Percentiles rank a stretch among this genome's conserved stretches.
phyloP scores from a whole-genome alignment of 75 land plant species.

The Larix kaempferi region DNA sequence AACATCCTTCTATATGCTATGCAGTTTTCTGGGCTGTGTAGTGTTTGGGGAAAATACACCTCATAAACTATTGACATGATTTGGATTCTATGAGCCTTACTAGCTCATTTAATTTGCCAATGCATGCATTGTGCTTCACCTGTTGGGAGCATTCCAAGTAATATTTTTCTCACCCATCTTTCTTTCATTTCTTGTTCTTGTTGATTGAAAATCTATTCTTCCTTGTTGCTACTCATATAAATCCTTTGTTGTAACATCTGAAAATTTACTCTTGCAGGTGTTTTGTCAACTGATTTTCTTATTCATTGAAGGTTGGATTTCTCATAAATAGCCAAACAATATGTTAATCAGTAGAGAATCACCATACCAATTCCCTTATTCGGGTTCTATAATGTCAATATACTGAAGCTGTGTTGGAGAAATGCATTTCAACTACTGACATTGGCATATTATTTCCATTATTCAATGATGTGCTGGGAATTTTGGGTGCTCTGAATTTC shows the following conservation, averaged over 20 bases:
- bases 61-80: conserved; percentile 68
- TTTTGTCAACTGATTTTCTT: conserved; percentile 31
- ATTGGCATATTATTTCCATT: conserved; percentile 36
- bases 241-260: neutral
- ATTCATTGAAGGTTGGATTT: conserved; percentile 21
- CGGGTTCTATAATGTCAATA: conserved; percentile 15
- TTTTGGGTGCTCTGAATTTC: conserved; percentile 37
- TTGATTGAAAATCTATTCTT: neutral
- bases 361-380: conserved; percentile 14
- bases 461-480: conserved; percentile 37
- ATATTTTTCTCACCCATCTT: neutral
- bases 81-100: conserved; percentile 65
- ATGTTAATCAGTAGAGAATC: conserved; percentile 11
- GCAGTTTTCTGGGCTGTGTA: conserved; percentile 77
- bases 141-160: conserved; percentile 83
- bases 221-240: no score
- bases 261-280: conserved; percentile 21
- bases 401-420: conserved; percentile 32
- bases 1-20: conserved; percentile 58
- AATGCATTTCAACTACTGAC: conserved; percentile 29
- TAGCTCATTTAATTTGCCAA: conserved; percentile 80
- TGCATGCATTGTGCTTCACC: conserved; percentile 65
- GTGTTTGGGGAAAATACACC: conserved; percentile 74
- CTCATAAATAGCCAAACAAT: conserved; percentile 22
- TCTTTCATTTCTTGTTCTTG: neutral